Base-by-base conservation (phyloP, 2,329 filamentous ascomycete species). In the Sarocladiaceae sp. region DNA sequence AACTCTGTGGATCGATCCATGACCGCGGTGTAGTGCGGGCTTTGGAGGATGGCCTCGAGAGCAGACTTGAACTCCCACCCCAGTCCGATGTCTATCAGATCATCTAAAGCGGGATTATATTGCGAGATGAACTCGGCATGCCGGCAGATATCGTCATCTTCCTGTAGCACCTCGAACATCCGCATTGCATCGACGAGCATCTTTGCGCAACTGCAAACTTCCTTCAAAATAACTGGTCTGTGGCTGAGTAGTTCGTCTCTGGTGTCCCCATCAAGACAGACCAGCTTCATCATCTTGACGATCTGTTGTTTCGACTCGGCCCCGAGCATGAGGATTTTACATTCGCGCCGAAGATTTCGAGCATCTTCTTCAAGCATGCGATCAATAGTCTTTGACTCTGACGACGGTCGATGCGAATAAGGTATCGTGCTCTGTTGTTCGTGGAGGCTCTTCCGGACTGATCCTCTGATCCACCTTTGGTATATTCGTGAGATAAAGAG, bases 221-320 rank as follows among this genome's bases (percentile, higher is more conserved):
- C 99, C 74, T 99, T 99, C 77, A 96, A 99, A 55, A 99, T 91
- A 31, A 94, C 97, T 56, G 96, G 83, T 54, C 94, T 87, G 75
- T 97, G 97, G 67, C 96, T 87, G 64, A 87, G 88, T 47, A 97
- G 79, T 71, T 99, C 94, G 63, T 97, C 93, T 60, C 90, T 84
- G 11, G 90, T 92, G 72, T 99, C 99, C 55, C 94, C 94, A 73
- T 97, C 96, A 64, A 97, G 87, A 66, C 99, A 94, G 65, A 99
- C 97, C 62, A 99, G 99, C 74, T 97, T 99, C 94, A 99, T 99
- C 78, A 97, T 94, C 73, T 99, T 99, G 61, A 99, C 94, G 63
- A 99, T 97, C 10, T n/a, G n/a, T n/a, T n/a, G n/a, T n/a, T 94
- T 99, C 54, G 94, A 97, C 74, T 99, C 99, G 60, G 94, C 94